Base-by-base conservation (phyloP, 805 yeast species). In the Candida quercuum region DNA sequence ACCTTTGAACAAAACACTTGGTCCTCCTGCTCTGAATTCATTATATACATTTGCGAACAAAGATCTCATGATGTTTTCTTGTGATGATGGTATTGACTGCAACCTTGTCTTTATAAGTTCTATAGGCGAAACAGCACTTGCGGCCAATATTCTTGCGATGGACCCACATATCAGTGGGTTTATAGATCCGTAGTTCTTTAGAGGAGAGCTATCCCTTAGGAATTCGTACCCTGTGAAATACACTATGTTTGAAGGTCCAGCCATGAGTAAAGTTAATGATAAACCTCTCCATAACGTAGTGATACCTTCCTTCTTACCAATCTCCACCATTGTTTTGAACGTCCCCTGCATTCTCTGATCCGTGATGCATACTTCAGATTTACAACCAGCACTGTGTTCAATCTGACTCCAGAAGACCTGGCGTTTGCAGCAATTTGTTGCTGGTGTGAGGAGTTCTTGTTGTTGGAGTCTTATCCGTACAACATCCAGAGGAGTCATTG, bases 181-280 rank as follows among this genome's bases (percentile, higher is more conserved):
- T 16, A 77, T 22, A 0, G 65, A 50, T 54, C 61, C 51, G 45
- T 45, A 54, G 1, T 60, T 43, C 7, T 54, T 50, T 17, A 84
- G 49, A 0, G 87, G 81, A 0, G 91, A 79, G n/a, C 68, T 61
- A 51, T 86, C 96, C 48, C 95, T 65, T 33, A 91, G 64, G 42
- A 81, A 75, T 50, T 93, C 99, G 57, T 93, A 93, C 0, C 97
- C 96, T 2, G 94, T 84, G 63, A 87, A 93, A 59, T 93, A 93
- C 6, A 93, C 89, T 42, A 93, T 84, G 49, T 91, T 93, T 1
- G 96, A 74, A 1, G 99, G 99, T 1, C 89, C 71, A 0, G 96
- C 86, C 95, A 93, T 93, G 12, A 83, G 40, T 15, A 93, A 62
- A 1, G 95, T 86, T 22, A 91, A 57, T 0, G 91, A 75, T 8